phyloP scores from a whole-genome alignment of 2,329 filamentous ascomycete genomes.

The Clarireedia homoeocarpa region DNA sequence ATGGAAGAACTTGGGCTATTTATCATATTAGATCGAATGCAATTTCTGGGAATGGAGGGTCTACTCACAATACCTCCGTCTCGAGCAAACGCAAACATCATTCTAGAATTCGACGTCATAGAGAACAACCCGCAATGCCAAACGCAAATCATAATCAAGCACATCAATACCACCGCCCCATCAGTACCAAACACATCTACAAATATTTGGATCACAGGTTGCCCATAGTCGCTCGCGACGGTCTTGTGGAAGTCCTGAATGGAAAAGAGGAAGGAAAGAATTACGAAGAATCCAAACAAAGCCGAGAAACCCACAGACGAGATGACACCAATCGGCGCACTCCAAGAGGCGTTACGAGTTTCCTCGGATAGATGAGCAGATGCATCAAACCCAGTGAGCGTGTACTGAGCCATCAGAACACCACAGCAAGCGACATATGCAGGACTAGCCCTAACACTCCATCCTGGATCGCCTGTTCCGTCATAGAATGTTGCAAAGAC shows the following conservation, averaged over 20 bases:
- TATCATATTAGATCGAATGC: background rate
- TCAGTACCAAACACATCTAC: constrained; percentile 48
- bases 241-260: constrained; percentile 48
- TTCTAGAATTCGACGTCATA: constrained; percentile 48
- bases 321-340: constrained; percentile 49
- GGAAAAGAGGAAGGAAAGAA: constrained; percentile 48
- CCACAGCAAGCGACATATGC: constrained; percentile 49
- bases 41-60: background rate
- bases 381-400: constrained; percentile 46
- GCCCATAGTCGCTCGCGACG: constrained; percentile 37
- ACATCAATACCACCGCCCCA: constrained; percentile 47
- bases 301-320: constrained; percentile 48
- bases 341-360: constrained; percentile 47
- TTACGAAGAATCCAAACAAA: constrained; percentile 51
- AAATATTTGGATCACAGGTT: constrained; percentile 51
- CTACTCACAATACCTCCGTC: constrained; percentile 42
- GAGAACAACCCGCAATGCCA: constrained; percentile 55
- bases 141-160: constrained; percentile 48
- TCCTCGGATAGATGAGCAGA: constrained; percentile 51
- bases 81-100: constrained; percentile 52
- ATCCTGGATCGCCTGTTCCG: constrained; percentile 44
- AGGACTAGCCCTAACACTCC: constrained; percentile 43
- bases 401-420: constrained; percentile 46
- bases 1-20: constrained; percentile 43
- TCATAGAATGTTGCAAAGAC: constrained; percentile 48